Evolutionary conservation across 2,329 filamentous ascomycete genomes (phyloP), one percentile per base, ranked within the genome.

Genomic region (Aspergillus brasiliensis): DNA sequence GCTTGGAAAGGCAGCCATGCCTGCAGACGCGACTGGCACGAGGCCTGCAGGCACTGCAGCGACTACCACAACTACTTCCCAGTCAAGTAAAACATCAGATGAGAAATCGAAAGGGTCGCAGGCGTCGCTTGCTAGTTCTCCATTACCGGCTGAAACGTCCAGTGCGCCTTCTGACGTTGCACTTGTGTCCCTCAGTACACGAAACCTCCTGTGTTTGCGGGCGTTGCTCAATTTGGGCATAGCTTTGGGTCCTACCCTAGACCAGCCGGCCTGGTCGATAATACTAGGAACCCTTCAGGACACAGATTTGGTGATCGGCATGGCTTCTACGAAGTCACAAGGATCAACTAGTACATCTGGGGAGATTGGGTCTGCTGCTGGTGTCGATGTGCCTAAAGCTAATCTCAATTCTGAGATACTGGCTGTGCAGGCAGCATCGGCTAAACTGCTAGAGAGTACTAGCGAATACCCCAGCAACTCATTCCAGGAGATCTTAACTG

Each of bases 221-320:
- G 95, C 95, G 28, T 82, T 99, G 15, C 80, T 99, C n/a, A 99
- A 99, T 67, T 79, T 99, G 3, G 95, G 95, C 2, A 99, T 98
- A 69, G 95, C 95, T 2, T 79, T 99, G 1, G 95, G 95, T 0
- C 92, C 95, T 3, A 97, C 92, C 0, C 82, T 99, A 0, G 88
- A 90, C 37, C 82, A 84, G 13, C 91, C 71, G 59, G 73, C 94
- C 0, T 99, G 96, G 91, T 88, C 88, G 1, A 98, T 99, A 59
- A 83, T 99, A 15, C 83, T 99, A 1, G 93, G 96, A 70, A 96
- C 93, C 0, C 79, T 99, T 7, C 92, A 97, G 70, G 91, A 97
- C 74, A 93, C 94, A 2, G 95, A 98, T 68, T 87, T 96, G 63
- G 88, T 98, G 3, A 83, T 97, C 25, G 90, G 73, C 13, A 66